Conservation (phyloP, 2,329 filamentous ascomycete genomes). For the Lanzia echinophila region DNA sequence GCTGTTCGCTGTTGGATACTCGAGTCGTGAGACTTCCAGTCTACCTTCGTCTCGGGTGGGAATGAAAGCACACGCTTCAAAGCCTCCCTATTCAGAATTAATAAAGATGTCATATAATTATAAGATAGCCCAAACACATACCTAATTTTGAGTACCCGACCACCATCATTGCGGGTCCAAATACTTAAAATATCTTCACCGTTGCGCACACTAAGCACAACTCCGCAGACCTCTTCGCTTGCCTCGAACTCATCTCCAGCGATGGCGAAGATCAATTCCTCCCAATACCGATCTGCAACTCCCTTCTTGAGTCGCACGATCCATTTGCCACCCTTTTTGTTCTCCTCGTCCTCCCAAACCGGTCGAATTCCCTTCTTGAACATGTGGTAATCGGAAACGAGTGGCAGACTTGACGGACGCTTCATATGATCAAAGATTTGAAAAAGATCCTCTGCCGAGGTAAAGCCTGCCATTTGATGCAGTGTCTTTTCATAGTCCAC, state of each 20-base stretch:
- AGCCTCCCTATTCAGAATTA: constrained; percentile 59
- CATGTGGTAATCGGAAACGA: constrained; percentile 95
- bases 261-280: constrained; percentile 83
- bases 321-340: constrained; percentile 96
- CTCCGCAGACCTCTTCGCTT: constrained; percentile 88
- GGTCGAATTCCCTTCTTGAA: constrained; percentile 95
- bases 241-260: constrained; percentile 91
- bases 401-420: constrained; percentile 76
- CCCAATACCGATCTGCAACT: constrained; percentile 93
- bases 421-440: constrained; percentile 83
- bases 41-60: constrained; percentile 80
- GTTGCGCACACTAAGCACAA: constrained; percentile 87
- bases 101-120: neutral
- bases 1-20: constrained; percentile 88
- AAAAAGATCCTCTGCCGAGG: constrained; percentile 86
- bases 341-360: constrained; percentile 98
- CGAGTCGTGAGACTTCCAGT: constrained; percentile 94
- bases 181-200: constrained; percentile 97
- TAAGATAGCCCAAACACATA: constrained; percentile 38
- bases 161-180: constrained; percentile 91
- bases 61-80: constrained; percentile 87
- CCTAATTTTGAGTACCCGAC: constrained; percentile 93
- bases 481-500: constrained; percentile 96
- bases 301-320: constrained; percentile 96
- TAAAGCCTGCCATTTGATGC: constrained; percentile 74